These are phyloP conservation scores for Pythium dissotocum DNA, from an alignment of 352 stramenopile genomes.

Conservation along the genomic window DNA sequence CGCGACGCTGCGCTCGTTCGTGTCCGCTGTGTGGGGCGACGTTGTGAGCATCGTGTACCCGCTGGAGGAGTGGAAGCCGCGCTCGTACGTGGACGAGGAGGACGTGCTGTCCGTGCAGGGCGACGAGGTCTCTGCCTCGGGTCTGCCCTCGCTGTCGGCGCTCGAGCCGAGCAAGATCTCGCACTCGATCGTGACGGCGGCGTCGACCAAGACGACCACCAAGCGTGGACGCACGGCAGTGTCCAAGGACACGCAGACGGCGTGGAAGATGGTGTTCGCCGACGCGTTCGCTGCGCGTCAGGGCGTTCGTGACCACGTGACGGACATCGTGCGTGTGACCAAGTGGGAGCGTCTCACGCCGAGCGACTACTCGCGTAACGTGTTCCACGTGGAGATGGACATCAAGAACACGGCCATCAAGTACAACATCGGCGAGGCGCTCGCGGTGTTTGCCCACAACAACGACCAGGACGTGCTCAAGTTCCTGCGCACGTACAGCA, in stretches of 20 bases:
- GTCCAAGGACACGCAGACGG: slow-evolving; percentile 58
- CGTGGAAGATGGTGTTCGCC: slow-evolving; percentile 72
- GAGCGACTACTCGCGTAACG: slow-evolving; percentile 79
- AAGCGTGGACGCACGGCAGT: slow-evolving; percentile 47
- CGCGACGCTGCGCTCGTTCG: slow-evolving; percentile 52
- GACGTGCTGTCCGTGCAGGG: slow-evolving; percentile 10
- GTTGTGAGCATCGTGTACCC: slow-evolving; percentile 53
- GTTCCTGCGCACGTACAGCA: slow-evolving; percentile 67
- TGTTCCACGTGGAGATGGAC: slow-evolving; percentile 89
- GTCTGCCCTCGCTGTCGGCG: slow-evolving; percentile 31
- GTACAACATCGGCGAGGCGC: slow-evolving; percentile 84
- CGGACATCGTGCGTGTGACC: slow-evolving; percentile 68
- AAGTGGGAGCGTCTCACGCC: slow-evolving; percentile 84
- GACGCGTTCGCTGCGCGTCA: slow-evolving; percentile 51
- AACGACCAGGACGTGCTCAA: slow-evolving; percentile 67
- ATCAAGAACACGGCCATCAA: slow-evolving; percentile 75
- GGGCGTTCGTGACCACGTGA: slow-evolving; percentile 67
- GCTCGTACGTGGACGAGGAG: slow-evolving; percentile 19
- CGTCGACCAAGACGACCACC: slow-evolving; percentile 19
- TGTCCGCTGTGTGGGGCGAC: slow-evolving; percentile 62
- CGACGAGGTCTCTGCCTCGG: background rate
- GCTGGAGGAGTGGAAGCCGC: slow-evolving; percentile 42
- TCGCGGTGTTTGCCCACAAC: slow-evolving; percentile 87
- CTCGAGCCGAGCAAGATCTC: slow-evolving; percentile 62
- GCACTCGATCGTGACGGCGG: slow-evolving; percentile 28